Evolutionary conservation across 163 green algal species (phyloP).

Genomic region (Prototheca wickerhamii): DNA sequence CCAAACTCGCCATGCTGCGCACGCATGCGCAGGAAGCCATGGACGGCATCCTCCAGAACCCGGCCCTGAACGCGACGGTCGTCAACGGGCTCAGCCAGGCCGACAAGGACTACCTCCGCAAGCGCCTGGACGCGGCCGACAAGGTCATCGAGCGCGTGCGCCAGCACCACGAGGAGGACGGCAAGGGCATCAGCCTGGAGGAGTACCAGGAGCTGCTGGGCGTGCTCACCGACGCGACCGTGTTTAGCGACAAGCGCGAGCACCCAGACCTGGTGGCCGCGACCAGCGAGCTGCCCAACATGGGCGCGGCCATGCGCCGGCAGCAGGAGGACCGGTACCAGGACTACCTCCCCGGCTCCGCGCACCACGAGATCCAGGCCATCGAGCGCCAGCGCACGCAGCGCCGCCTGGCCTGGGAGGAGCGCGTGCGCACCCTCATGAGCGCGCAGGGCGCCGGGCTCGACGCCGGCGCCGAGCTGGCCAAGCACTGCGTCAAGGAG

Average conservation of each 20-base stretch:
- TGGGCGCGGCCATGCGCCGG: constrained; percentile 25
- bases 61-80: background rate
- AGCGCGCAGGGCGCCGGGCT: too few species aligned
- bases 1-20: constrained; percentile 27
- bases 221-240: constrained; percentile 11
- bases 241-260: background rate
- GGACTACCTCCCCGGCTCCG: constrained; percentile 13
- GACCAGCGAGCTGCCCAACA: constrained; percentile 26
- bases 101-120: constrained; percentile 22
- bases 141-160: constrained; percentile 17
- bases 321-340: constrained; percentile 21
- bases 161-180: constrained; percentile 12
- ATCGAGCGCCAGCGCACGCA: constrained; percentile 5
- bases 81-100: constrained; percentile 18
- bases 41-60: constrained; percentile 23
- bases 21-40: constrained; percentile 26
- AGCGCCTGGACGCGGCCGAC: constrained; percentile 26
- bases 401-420: constrained; percentile 6
- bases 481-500: constrained; percentile 32
- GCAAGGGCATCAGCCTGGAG: constrained; percentile 13
- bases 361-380: constrained; percentile 4
- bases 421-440: constrained; percentile 7
- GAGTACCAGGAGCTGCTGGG: constrained; percentile 27
- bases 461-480: constrained; percentile 8
- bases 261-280: constrained; percentile 9